Percentiles rank a stretch among this genome's conserved stretches.
Evolutionary conservation across 345 rosid species (phyloP).

Genomic region (Gossypium rotundifolium): DNA sequence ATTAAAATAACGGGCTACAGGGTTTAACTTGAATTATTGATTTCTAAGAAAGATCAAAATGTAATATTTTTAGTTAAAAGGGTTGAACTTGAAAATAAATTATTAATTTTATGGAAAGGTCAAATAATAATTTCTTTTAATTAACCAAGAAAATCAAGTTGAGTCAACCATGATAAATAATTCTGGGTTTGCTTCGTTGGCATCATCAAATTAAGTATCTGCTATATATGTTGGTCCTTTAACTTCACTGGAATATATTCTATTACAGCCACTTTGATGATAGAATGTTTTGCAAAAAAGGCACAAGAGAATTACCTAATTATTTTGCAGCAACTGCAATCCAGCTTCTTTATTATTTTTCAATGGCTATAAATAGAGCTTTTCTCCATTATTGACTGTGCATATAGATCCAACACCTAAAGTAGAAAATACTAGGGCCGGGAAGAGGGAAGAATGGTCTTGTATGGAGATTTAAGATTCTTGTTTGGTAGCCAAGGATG

Average conservation of each 20-base stretch:
- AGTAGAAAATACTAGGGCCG: neutral
- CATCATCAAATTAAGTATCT: too few relatives aligned
- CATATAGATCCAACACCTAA: neutral
- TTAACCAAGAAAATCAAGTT: too few relatives aligned
- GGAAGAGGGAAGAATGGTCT: conserved; percentile 49
- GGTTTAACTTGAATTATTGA: too few relatives aligned
- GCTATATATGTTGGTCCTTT: neutral
- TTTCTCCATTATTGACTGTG: neutral
- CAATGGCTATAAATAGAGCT: conserved; percentile 26
- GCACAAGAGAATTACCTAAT: neutral
- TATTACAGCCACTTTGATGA: neutral
- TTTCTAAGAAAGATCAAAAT: too few relatives aligned
- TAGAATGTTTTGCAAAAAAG: neutral
- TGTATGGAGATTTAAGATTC: conserved; percentile 40
- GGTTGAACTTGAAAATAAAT: too few relatives aligned
- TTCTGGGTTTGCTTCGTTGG: too few relatives aligned
- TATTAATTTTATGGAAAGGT: too few relatives aligned
- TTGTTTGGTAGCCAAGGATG: conserved; percentile 53
- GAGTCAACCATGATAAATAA: too few relatives aligned
- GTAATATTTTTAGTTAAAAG: too few relatives aligned
- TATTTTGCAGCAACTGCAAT: too few relatives aligned
- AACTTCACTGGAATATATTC: neutral
- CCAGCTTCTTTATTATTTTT: neutral
- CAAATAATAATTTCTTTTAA: too few relatives aligned
- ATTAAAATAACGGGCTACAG: too few relatives aligned